A percentile compares a stretch with the other conserved stretches of the same genome.
Conservation (phyloP, 169 alveolate genomes). For the Plasmodium sp. region DNA sequence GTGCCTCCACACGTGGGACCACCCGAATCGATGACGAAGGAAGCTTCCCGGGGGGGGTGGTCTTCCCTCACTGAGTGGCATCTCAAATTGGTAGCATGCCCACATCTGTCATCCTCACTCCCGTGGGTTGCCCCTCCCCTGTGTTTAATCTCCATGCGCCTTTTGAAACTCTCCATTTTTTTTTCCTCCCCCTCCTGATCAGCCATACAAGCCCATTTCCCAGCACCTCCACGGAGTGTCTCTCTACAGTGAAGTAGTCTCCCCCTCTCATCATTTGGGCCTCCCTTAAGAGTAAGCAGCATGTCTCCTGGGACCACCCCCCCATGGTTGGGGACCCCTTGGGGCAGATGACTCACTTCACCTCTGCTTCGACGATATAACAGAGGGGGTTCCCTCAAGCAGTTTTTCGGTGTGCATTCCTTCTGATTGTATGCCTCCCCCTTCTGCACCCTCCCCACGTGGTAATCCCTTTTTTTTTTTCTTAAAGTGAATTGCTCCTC, state of each 20-base stretch:
- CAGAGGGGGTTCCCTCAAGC: neutral
- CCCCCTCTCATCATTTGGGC: neutral
- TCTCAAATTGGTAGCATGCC: neutral
- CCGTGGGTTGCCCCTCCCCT: neutral
- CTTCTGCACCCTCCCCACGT: neutral
- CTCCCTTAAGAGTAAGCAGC: neutral
- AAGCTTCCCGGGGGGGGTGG: neutral
- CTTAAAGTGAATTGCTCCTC: conserved; percentile 12
- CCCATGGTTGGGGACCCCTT: neutral
- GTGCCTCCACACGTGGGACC: neutral
- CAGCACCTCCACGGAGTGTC: neutral
- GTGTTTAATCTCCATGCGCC: neutral
- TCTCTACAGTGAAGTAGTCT: neutral
- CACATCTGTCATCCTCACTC: neutral
- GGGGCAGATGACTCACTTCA: neutral
- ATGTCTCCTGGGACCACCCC: neutral
- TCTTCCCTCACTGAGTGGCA: neutral
- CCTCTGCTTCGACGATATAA: neutral
- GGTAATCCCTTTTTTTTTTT: neutral
- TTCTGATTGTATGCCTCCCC: neutral
- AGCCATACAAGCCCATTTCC: neutral
- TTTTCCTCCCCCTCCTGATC: neutral
- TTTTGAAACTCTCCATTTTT: neutral
- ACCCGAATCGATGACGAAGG: neutral
- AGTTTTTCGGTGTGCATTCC: neutral